Evolutionary conservation across 306 rosid species (phyloP).

Genomic region (Inga leiocalycina): DNA sequence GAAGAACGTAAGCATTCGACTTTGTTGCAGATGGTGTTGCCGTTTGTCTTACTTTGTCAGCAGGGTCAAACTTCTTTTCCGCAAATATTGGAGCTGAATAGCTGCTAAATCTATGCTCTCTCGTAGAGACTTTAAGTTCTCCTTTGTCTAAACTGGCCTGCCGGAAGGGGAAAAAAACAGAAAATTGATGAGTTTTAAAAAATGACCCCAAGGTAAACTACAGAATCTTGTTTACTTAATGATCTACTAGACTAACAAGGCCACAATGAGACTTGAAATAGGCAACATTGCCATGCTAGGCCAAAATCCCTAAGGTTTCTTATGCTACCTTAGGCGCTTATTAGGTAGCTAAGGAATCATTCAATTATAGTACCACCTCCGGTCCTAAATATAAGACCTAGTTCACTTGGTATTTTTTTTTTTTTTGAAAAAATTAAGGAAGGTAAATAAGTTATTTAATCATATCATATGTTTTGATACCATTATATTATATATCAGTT

Average conservation of each 20-base stretch:
- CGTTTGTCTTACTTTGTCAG: conserved; percentile 71
- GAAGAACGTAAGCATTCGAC: conserved; percentile 77
- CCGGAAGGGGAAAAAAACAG: conserved; percentile 22
- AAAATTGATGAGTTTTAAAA: conserved; percentile 29
- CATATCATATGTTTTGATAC: too few relatives aligned
- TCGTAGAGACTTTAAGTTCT: conserved; percentile 52
- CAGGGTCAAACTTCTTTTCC: conserved; percentile 83
- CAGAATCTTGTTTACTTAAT: conserved; percentile 8
- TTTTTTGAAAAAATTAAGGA: too few relatives aligned
- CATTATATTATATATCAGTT: too few relatives aligned
- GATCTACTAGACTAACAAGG: conserved; percentile 25
- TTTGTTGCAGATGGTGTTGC: conserved; percentile 48
- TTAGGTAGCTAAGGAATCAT: conserved; percentile 22
- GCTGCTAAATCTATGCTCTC: conserved; percentile 66
- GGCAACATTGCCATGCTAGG: conserved; percentile 23
- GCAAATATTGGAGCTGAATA: conserved; percentile 81
- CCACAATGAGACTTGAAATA: conserved; percentile 18
- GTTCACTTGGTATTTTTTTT: too few relatives aligned
- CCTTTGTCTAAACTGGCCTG: conserved; percentile 68
- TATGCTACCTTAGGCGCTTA: not conserved
- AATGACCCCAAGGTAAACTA: conserved; percentile 23
- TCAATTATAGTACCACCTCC: not conserved
- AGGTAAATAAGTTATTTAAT: too few relatives aligned
- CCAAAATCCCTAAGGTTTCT: conserved; percentile 14
- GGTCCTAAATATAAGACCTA: too few relatives aligned